Percentiles rank a stretch among this genome's conserved stretches.
Conservation (phyloP, 495 filamentous ascomycete genomes). For the Oidiodendron maius region DNA sequence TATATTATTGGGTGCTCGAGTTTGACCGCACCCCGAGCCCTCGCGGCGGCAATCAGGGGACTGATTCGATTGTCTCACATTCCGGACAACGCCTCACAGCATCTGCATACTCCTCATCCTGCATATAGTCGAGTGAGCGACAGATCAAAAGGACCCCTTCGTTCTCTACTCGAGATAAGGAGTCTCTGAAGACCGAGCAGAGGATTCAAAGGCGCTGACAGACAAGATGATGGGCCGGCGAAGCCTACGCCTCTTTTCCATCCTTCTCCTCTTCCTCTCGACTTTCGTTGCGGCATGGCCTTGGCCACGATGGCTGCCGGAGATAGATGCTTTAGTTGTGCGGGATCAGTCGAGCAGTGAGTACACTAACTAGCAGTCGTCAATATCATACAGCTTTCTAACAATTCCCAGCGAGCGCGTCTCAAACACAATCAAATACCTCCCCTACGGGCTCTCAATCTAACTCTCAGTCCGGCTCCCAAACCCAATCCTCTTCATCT, state of each 20-base stretch:
- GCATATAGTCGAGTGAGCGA: not conserved
- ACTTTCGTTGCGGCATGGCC: slow-evolving; percentile 45
- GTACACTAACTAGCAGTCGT: slow-evolving; percentile 2
- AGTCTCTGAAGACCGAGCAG: not conserved
- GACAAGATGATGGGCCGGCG: slow-evolving; percentile 19
- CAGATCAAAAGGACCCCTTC: not conserved
- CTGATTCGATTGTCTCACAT: too few relatives aligned
- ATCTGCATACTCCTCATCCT: too few relatives aligned
- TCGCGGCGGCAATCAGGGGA: too few relatives aligned
- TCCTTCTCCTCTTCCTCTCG: slow-evolving; percentile 37
- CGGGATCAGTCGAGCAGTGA: slow-evolving; percentile 6
- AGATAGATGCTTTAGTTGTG: slow-evolving; percentile 28
- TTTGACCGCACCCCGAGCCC: not conserved
- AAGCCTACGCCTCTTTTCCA: slow-evolving; percentile 13
- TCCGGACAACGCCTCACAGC: too few relatives aligned
- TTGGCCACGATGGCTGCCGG: slow-evolving; percentile 32
- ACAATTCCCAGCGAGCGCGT: not conserved
- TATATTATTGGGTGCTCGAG: not conserved
- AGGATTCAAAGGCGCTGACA: slow-evolving; percentile 12
- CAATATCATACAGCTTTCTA: not conserved
- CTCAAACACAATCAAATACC: not conserved
- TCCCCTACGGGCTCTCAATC: not conserved
- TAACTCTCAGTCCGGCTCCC: not conserved
- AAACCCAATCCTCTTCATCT: not conserved
- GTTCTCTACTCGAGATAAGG: not conserved